Evolutionary conservation across 371 early-diverging fungal species (phyloP).

Genomic region (Entomophthora muscae): DNA sequence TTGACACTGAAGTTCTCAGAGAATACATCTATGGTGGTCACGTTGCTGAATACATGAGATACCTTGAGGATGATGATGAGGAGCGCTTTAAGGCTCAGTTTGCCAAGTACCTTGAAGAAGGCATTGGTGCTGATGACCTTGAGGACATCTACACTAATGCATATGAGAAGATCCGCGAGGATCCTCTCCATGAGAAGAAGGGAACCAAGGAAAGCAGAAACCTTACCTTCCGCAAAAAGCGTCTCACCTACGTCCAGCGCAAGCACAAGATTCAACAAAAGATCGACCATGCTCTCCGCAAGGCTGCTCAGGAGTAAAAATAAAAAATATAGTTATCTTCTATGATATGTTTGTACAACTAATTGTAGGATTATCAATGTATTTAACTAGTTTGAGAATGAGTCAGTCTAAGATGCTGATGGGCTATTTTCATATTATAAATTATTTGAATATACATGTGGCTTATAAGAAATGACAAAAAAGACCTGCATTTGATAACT

Average conservation of each 20-base stretch:
- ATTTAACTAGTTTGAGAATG: too few species aligned
- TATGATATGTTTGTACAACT: too few species aligned
- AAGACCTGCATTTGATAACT: too few species aligned
- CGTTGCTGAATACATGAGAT: slow-evolving; percentile 96
- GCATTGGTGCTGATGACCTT: slow-evolving; percentile 79
- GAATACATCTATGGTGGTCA: slow-evolving; percentile 98
- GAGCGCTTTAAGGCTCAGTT: slow-evolving; percentile 97
- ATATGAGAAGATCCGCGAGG: slow-evolving; percentile 85
- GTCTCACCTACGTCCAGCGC: slow-evolving; percentile 81
- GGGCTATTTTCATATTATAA: too few species aligned
- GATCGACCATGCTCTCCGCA: slow-evolving; percentile 27
- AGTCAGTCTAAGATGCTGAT: too few species aligned
- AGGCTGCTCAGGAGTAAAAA: slow-evolving; percentile 5
- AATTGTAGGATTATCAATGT: too few species aligned
- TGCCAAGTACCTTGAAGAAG: slow-evolving; percentile 83
- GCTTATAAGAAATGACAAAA: too few species aligned
- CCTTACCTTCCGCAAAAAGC: slow-evolving; percentile 25
- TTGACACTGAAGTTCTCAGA: slow-evolving; percentile 91
- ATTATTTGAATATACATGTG: too few species aligned
- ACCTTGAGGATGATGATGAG: slow-evolving; percentile 95
- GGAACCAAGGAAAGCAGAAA: slow-evolving; percentile 49
- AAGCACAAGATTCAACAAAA: slow-evolving; percentile 76
- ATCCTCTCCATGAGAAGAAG: slow-evolving; percentile 56
- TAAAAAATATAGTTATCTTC: too few species aligned
- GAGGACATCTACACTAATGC: slow-evolving; percentile 93